These are phyloP conservation scores for Tulasnella sp. DNA, from an alignment of 768 basidiomycete species.

Conservation along the genomic window DNA sequence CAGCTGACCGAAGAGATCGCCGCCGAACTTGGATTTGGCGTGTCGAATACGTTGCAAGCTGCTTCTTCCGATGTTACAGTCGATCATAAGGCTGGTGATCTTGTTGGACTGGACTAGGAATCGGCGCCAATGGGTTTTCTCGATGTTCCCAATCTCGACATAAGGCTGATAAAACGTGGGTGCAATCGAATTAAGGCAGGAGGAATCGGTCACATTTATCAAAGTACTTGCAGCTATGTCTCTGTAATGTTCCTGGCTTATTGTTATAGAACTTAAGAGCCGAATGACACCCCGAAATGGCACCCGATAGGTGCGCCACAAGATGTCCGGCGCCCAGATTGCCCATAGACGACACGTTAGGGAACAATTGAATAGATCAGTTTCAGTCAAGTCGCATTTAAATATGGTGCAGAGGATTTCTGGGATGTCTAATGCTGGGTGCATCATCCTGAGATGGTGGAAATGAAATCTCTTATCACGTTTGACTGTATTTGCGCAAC, in stretches of 20 bases:
- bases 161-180: background rate
- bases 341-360: background rate
- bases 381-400: background rate
- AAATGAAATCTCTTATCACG: too few species aligned
- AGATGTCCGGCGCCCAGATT: background rate
- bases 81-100: background rate
- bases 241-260: too few species aligned
- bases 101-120: background rate
- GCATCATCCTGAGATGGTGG: too few species aligned
- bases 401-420: background rate
- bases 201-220: too few species aligned
- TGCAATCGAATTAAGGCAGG: too few species aligned
- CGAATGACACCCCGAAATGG: background rate
- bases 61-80: background rate
- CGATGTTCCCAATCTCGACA: background rate
- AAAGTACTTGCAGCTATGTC: too few species aligned
- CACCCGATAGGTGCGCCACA: background rate
- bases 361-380: background rate
- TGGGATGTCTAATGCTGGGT: background rate
- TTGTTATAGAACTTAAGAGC: too few species aligned
- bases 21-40: background rate
- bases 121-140: background rate
- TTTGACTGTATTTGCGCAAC: too few species aligned
- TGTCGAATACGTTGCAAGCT: too few species aligned
- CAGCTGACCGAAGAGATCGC: too few species aligned